phyloP scores from a whole-genome alignment of 495 filamentous ascomycete species.

The Corynascus novoguineensis region DNA sequence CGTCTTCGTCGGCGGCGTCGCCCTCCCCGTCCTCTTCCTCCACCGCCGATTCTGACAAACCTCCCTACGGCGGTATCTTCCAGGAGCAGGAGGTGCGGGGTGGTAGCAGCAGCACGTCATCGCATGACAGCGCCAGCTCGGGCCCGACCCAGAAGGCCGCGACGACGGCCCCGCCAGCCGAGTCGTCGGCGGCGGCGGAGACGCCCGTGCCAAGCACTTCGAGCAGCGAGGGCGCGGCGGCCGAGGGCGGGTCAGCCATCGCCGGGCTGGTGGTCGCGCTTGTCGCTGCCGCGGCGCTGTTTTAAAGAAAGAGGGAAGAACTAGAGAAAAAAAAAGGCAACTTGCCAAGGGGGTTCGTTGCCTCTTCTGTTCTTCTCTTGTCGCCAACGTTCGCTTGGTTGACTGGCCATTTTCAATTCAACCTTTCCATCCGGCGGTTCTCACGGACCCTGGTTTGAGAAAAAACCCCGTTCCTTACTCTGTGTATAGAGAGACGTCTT shows the following conservation, averaged over 20 bases:
- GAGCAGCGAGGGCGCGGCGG: conserved; percentile 36
- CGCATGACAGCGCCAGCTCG: neutral
- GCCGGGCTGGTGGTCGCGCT: conserved; percentile 45
- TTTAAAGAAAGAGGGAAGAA: too few relatives aligned
- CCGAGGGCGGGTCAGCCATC: conserved; percentile 37
- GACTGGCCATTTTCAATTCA: neutral
- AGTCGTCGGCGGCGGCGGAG: too few relatives aligned
- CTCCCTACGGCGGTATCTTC: conserved; percentile 30
- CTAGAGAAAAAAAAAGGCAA: too few relatives aligned
- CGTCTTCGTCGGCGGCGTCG: conserved; percentile 1
- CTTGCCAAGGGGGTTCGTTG: too few relatives aligned
- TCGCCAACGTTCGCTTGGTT: neutral
- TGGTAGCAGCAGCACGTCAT: conserved; percentile 6
- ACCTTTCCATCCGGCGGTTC: neutral
- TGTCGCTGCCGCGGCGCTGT: conserved; percentile 41
- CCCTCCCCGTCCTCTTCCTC: conserved; percentile 7
- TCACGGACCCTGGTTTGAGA: neutral
- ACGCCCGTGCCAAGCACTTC: too few relatives aligned
- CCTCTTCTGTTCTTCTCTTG: too few relatives aligned
- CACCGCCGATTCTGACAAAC: conserved; percentile 12
- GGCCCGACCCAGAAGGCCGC: conserved; percentile 3
- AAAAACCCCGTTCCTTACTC: neutral
- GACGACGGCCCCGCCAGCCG: conserved; percentile 9
- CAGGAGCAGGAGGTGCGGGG: conserved; percentile 26
- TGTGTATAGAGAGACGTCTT: neutral